Conservation (phyloP, 306 rosid genomes). For the Inga laurina region DNA sequence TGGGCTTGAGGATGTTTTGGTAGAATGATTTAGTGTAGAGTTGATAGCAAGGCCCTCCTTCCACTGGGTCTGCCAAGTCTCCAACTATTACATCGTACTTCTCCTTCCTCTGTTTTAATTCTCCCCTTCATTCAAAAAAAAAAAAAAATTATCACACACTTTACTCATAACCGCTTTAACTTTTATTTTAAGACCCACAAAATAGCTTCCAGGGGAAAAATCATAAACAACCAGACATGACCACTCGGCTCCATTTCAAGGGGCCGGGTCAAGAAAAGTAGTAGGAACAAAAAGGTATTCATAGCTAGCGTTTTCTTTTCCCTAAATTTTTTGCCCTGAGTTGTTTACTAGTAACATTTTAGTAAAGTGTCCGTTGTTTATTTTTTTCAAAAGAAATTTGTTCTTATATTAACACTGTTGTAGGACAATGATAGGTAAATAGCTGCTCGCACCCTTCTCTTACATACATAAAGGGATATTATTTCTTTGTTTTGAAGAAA, state of each 20-base stretch:
- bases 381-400: no score
- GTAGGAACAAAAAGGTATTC: no score
- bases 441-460: no score
- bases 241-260: background rate
- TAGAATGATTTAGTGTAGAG: slow-evolving; percentile 94
- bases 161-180: background rate
- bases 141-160: background rate
- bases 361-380: no score
- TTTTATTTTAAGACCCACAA: background rate
- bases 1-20: slow-evolving; percentile 68
- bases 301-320: no score
- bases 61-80: slow-evolving; percentile 97
- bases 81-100: slow-evolving; percentile 82
- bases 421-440: no score
- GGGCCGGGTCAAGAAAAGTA: background rate
- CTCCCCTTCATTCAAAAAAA: slow-evolving; percentile 53
- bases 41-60: slow-evolving; percentile 97
- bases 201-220: background rate
- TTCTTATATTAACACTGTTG: no score
- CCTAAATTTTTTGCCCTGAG: no score
- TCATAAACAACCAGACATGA: background rate
- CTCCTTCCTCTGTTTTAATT: slow-evolving; percentile 69
- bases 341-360: no score
- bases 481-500: no score
- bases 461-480: no score